Evolutionary conservation across 1,284 basidiomycete species (phyloP), one percentile per base, ranked within the genome.

Genomic region (Phellopilus nigrolimitatus): DNA sequence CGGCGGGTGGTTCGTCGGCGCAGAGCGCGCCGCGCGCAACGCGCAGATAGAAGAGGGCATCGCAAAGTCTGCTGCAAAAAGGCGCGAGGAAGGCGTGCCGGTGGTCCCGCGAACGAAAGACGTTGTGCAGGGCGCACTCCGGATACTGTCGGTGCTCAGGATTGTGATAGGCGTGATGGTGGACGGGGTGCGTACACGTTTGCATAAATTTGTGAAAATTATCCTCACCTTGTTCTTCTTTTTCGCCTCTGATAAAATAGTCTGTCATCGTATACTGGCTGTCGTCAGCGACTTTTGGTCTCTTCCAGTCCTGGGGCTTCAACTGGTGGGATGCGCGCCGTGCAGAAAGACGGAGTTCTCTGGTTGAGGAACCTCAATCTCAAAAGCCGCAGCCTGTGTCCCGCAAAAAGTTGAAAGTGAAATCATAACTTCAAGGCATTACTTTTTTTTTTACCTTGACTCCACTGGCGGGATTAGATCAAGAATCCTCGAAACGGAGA

Each of bases 241-340:
- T 56, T 44, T 47, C 59, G 47, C 54, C 50, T 37, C 2, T 15
- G 56, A 24, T 49, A 54, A 28, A 31, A 3, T 59, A 93, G 88
- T 80, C 85, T 43, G 74, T 95, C 15, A 73, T 84, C 40, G 60
- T 93, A 15, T 94, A 91, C 63, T 95, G 91, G 91, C 72, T 88
- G 2, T 82, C 88, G 4, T 93, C 90, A 5, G 86, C 91, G 21
- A 66, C 79, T 15, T 89, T 88, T 62, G 91, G 91, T 31, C 69
- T 95, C 19, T 55, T 84, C 13, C 90, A 94, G 63, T 87, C 88
- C 5, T 85, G 84, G 75, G 58, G 76, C n/a, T 73, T 94, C 53
- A 82, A 88, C 49, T 84, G 74, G 67, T 74, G 73, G 69, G 77
- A 81, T 54, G 63, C 70, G 45, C 71, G 70, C 44, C 69, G 79